Conservation (phyloP, 2,329 filamentous ascomycete species). For the Cryphonectria carpinicola region DNA sequence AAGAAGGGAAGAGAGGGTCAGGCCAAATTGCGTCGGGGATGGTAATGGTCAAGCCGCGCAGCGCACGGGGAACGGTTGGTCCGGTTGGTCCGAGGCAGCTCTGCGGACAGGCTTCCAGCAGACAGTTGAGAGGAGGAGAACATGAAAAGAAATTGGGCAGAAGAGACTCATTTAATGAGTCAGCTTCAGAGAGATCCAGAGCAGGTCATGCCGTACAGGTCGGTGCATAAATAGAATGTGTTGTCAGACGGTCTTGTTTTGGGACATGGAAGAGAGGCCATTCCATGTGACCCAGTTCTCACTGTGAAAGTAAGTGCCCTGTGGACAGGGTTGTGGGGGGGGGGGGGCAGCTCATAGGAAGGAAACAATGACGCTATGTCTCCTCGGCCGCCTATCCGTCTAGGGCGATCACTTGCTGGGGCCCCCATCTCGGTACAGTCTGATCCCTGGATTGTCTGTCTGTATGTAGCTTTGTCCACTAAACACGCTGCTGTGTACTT, state of each 20-base stretch:
- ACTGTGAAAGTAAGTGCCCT: neutral
- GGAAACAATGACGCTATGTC: constrained; percentile 6
- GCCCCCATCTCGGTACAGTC: constrained; percentile 11
- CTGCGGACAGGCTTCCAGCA: neutral
- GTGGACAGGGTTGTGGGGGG: neutral
- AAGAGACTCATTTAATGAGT: constrained; percentile 3
- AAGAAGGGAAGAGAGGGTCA: neutral
- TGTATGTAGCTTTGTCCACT: neutral
- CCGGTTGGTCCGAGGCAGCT: constrained; percentile 2
- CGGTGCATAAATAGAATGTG: constrained; percentile 15
- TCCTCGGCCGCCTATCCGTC: neutral
- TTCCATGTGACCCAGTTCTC: constrained; percentile 15
- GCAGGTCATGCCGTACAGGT: neutral
- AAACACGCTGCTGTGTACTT: neutral
- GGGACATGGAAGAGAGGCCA: constrained; percentile 4
- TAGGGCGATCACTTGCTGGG: neutral
- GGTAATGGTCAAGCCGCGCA: neutral
- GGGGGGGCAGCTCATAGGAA: constrained; percentile 1
- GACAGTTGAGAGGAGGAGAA: constrained; percentile 1
- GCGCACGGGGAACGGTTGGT: neutral
- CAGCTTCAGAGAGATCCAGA: neutral
- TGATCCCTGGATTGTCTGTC: constrained; percentile 4
- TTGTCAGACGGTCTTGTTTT: constrained; percentile 8
- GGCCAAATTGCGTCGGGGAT: neutral
- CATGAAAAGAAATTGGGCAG: constrained; percentile 1